Base-by-base conservation (phyloP, 2,329 filamentous ascomycete genomes). In the Acephala macrosclerotiorum region DNA sequence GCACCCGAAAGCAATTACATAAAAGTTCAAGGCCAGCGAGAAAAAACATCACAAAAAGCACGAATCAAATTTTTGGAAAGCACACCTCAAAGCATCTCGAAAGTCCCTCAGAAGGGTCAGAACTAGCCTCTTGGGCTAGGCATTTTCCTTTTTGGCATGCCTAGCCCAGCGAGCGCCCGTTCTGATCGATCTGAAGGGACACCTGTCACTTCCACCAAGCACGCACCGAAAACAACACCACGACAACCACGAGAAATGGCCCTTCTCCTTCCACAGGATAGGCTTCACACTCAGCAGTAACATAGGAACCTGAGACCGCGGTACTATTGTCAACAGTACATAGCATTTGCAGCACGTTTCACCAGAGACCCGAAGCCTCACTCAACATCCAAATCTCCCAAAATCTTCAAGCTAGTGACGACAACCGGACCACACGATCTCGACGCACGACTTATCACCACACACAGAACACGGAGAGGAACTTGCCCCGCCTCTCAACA, bases 171-270 rank as follows among this genome's bases (percentile, higher is more conserved):
- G 61, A 63, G 61, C 55, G 38, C 55, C 40, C 3, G 61, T 63
- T 63, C 42, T 63, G 55, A 63, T 63, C 42, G 40, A 58, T 58
- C 53, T 58, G 60, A 63, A 63, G 60, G 53, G 60, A 63, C 38
- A 63, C 51, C 53, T 58, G 36, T 58, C 53, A 58, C 61, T 47
- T 63, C 53, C 40, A 63, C 61, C 11, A 63, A 63, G 61, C 61
- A 63, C 47, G 29, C 29, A 33, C 29, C 29, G 29, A 33, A 33
- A 33, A 33, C 9, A 33, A 33, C 29, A 33, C 29, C 9, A 33
- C 29, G 29, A 33, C 29, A 33, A 33, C 29, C 29, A 33, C 9
- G 9, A 33, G 29, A 33, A 63, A 49, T 58, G 40, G 61, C 61
- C 53, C 51, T 63, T 59, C 49, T 36, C 40, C 53, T 58, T 63